Evolutionary conservation across 768 basidiomycete genomes (phyloP), one percentile per base, ranked within the genome.

Genomic region (Suillus subluteus): DNA sequence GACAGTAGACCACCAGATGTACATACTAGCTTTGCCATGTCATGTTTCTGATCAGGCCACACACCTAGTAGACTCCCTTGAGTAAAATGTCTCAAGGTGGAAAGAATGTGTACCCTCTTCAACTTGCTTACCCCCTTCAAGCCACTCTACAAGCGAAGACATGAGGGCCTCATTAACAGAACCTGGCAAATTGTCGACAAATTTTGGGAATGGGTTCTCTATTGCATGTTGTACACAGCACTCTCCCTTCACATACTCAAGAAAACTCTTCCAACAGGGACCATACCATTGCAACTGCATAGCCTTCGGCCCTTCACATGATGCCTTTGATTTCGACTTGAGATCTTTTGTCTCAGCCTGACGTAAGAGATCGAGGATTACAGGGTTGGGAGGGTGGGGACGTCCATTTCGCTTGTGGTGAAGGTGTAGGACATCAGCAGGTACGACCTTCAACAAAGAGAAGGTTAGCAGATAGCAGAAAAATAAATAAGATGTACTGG

Each of bases 171-270:
- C 56, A 8, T 18, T 11, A 15, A 32, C 13, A 6, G 12, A 21
- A 21, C 56, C 56, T 11, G 32, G 12, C 18, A 58, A 23, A 30
- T n/a, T 15, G 3, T 35, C 30, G 9, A 35, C 9, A 5, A 35
- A 23, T 32, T n/a, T 58, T 4, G 15, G 56, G 56, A 58, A 58
- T 9, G 56, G 56, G n/a, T 58, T 35, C n/a, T 58, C 58, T 21
- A 58, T 21, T 2, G 30, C 58, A 23, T 58, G 32, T 8, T 21
- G 5, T 12, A 7, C 40, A 58, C 5, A 16, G 15, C 58, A 58
- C 13, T 35, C 58, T 21, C n/a, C 58, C 58, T 58, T 58, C 15
- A 15, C 13, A 1, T 58, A 6, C 40, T 58, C 58, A 3, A 58
- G 58, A 3, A 58, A 40, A 9, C 32, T 40, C 30, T 35, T 58